Conservation (phyloP, 164 flowering plant genomes). For the Saururus chinensis region DNA sequence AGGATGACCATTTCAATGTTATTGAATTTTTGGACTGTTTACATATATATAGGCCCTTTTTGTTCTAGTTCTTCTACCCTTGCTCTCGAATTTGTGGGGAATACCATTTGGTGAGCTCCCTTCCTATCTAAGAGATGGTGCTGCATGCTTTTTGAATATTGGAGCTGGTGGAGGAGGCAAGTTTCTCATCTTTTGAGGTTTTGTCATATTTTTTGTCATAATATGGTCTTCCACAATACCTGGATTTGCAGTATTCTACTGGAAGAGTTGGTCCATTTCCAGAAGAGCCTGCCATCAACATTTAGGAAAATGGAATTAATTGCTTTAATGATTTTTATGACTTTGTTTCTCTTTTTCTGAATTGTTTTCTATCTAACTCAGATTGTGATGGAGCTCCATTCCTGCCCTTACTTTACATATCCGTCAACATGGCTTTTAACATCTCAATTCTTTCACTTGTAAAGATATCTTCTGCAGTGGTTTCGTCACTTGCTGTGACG, state of each 20-base stretch:
- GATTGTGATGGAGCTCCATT: conserved; percentile 82
- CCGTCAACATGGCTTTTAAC: conserved; percentile 63
- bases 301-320: background rate
- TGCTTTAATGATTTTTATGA: too few relatives aligned
- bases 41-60: conserved; percentile 61
- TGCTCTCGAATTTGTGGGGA: conserved; percentile 73
- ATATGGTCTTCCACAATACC: background rate
- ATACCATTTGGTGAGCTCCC: conserved; percentile 67
- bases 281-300: background rate
- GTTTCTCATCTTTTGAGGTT: conserved; percentile 5
- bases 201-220: background rate
- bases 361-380: conserved; percentile 13
- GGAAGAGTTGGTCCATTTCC: background rate
- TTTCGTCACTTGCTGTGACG: conserved; percentile 59
- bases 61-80: conserved; percentile 67
- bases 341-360: background rate
- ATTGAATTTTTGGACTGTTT: conserved; percentile 5
- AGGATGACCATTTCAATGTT: conserved; percentile 1
- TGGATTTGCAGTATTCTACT: background rate
- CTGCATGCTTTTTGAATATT: conserved; percentile 66
- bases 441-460: conserved; percentile 61
- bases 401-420: conserved; percentile 63
- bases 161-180: conserved; percentile 39
- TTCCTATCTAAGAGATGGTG: conserved; percentile 60
- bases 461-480: conserved; percentile 64